Conservation (phyloP, 306 rosid genomes). For the Cicer arietinum region DNA sequence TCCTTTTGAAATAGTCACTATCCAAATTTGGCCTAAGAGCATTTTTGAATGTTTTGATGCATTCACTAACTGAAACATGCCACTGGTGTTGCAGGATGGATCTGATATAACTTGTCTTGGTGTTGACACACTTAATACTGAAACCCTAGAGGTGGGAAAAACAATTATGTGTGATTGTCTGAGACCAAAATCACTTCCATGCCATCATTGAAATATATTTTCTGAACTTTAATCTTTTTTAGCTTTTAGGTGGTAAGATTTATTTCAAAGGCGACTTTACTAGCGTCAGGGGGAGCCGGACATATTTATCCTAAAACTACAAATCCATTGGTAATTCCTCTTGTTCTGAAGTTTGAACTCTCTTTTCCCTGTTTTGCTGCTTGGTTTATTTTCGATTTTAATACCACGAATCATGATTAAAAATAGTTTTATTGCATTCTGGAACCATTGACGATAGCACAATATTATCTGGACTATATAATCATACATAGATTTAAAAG, state of each 20-base stretch:
- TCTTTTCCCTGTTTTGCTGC: constrained; percentile 21
- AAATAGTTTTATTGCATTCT: constrained; percentile 19
- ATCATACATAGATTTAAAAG: too few relatives aligned
- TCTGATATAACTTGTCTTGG: constrained; percentile 79
- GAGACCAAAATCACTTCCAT: constrained; percentile 25
- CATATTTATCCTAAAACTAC: constrained; percentile 95
- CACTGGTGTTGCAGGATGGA: constrained; percentile 63
- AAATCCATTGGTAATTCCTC: constrained; percentile 77
- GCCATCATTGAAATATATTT: constrained; percentile 23
- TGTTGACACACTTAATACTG: constrained; percentile 80
- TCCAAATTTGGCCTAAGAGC: constrained; percentile 16
- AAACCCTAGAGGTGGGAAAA: constrained; percentile 75
- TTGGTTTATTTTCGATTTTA: constrained; percentile 30
- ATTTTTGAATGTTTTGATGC: constrained; percentile 36
- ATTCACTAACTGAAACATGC: constrained; percentile 48
- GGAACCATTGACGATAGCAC: background rate
- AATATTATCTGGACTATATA: background rate
- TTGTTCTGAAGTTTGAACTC: constrained; percentile 17
- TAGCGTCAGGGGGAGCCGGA: constrained; percentile 97
- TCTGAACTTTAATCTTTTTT: constrained; percentile 41
- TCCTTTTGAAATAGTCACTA: constrained; percentile 29
- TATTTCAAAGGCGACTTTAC: constrained; percentile 91
- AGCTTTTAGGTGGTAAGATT: constrained; percentile 83
- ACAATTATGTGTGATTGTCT: constrained; percentile 15
- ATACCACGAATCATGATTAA: constrained; percentile 21